Conservation (phyloP, 1,284 basidiomycete species). For the Gomphus bonarii region DNA sequence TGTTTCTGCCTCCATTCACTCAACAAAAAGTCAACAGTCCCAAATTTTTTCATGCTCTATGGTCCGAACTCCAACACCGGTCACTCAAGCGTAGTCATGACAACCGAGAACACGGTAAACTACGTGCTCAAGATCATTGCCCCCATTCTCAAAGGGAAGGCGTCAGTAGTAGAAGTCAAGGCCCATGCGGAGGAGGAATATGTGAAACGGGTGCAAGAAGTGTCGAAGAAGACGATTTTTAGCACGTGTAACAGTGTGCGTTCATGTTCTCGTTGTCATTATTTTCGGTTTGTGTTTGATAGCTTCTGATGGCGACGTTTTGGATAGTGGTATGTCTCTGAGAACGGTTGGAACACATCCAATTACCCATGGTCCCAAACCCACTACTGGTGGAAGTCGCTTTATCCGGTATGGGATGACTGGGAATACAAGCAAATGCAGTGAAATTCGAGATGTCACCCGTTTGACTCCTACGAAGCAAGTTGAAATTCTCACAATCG, state of each 20-base stretch:
- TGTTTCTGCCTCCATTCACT: not conserved
- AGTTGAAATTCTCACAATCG: too few species aligned
- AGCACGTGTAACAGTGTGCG: not conserved
- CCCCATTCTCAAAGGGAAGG: conserved; percentile 3
- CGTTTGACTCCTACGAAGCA: too few species aligned
- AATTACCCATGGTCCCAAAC: conserved; percentile 12
- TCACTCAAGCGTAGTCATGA: not conserved
- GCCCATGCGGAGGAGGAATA: conserved; percentile 4
- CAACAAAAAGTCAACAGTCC: conserved; percentile 1
- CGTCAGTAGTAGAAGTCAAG: conserved; percentile 1
- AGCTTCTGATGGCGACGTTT: not conserved
- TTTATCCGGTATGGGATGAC: conserved; percentile 4
- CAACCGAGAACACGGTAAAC: conserved; percentile 6
- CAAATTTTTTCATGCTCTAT: conserved; percentile 13
- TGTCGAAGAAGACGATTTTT: not conserved
- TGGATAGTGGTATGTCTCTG: not conserved
- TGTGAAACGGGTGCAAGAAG: not conserved
- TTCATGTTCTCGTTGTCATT: not conserved
- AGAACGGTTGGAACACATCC: not conserved
- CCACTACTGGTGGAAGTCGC: conserved; percentile 7
- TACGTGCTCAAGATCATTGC: conserved; percentile 1
- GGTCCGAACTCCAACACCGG: conserved; percentile 8
- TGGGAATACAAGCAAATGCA: conserved; percentile 2
- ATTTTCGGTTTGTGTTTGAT: not conserved
- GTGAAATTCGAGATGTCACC: too few species aligned